Percentiles rank a stretch among this genome's conserved stretches.
phyloP scores from a whole-genome alignment of 2,329 filamentous ascomycete genomes.

The Dactylonectria macrodidyma region DNA sequence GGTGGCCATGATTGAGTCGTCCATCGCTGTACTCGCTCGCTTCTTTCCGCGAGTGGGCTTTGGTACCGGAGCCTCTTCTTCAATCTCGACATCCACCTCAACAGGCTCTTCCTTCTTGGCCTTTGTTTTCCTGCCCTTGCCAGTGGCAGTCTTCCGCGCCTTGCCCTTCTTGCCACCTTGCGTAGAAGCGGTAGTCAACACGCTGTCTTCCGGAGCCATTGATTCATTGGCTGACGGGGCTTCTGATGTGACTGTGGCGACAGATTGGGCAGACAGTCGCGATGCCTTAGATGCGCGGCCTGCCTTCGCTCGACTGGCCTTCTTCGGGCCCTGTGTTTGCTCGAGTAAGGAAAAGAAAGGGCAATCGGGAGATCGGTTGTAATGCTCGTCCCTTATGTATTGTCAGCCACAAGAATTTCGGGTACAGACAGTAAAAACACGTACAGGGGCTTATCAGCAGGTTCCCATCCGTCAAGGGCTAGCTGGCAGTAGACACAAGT shows the following conservation, averaged over 20 bases:
- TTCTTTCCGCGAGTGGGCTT: conserved; percentile 72
- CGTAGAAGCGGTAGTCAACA: conserved; percentile 72
- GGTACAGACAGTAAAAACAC: conserved; percentile 57
- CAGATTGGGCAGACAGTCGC: conserved; percentile 73
- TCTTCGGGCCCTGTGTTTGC: conserved; percentile 69
- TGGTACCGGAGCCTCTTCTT: conserved; percentile 41
- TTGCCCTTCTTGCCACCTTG: conserved; percentile 71
- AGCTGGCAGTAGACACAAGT: conserved; percentile 93
- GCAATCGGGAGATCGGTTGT: conserved; percentile 83
- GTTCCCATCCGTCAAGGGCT: conserved; percentile 95
- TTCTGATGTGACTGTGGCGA: conserved; percentile 66
- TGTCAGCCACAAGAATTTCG: conserved; percentile 43
- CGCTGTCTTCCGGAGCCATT: conserved; percentile 69
- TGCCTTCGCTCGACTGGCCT: conserved; percentile 67
- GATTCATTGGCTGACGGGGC: conserved; percentile 63
- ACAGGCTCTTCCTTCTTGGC: conserved; percentile 68
- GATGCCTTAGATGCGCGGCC: conserved; percentile 78
- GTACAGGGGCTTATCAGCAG: conserved; percentile 88
- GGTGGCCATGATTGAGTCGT: conserved; percentile 60
- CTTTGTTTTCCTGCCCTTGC: conserved; percentile 52
- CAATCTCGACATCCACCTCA: conserved; percentile 56
- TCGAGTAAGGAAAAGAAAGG: conserved; percentile 83
- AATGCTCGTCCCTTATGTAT: conserved; percentile 84
- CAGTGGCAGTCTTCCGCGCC: conserved; percentile 64
- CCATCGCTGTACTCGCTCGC: conserved; percentile 72